Evolutionary conservation across 2,329 filamentous ascomycete species (phyloP), one percentile per base, ranked within the genome.

Genomic region (Didymella arachidicola): DNA sequence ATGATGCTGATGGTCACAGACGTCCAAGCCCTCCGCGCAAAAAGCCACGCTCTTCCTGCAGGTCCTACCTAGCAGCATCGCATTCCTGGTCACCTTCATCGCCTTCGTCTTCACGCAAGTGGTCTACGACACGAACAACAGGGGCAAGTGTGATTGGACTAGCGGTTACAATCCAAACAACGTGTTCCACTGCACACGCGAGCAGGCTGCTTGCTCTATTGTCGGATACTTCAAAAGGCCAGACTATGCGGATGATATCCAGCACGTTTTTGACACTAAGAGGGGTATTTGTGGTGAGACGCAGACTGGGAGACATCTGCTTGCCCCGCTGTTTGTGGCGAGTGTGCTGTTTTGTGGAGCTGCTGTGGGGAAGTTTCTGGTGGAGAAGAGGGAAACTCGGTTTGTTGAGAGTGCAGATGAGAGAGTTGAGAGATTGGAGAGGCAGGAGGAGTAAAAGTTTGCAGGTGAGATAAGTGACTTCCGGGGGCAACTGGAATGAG

Each of bases 401-500:
- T 53, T 27, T 34, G 12, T 48, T 11, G 52, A 56, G 43, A 56
- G 5, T n/a, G 36, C 57, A 3, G 52, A 60, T 48, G 48, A 60
- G 44, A 53, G 57, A n/a, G 43, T 60, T 39, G 57, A 46, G 18
- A 60, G 53, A 7, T 14, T 60, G 52, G 34, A 48, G 38, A 49
- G 53, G 30, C 47, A 51, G 16, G 57, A 51, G 41, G 30, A 54
- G 14, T 48, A 46, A 14, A 22, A 4, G n/a, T 12, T 3, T 14
- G 16, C 5, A 14, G 12, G 14, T 19, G 8, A 19, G 43, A 29
- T 0, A 10, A 2, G 25, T 19, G 26, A 5, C 6, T 2, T 18
- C 18, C 1, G 3, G n/a, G 19, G 3, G 2, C 29, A 2, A 8
- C 10, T 11, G 29, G 12, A 11, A 2, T 25, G 19, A 12, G 14